These are phyloP conservation scores for Pyrus pyrifolia DNA, from an alignment of 306 rosid genomes.

Conservation along the genomic window DNA sequence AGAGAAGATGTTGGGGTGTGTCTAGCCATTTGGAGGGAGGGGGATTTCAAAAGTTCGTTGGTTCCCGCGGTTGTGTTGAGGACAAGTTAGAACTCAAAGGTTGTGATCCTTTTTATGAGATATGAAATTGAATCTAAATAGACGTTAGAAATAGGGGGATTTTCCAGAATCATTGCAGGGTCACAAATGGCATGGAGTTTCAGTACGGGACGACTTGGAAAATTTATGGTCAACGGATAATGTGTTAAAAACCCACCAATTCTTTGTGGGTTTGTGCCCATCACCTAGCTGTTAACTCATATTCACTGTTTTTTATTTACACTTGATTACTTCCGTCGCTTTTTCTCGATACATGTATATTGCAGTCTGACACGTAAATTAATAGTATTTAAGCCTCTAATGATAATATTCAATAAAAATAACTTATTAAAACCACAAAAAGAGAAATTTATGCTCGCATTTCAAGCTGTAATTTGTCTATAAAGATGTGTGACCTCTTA, in stretches of 20 bases:
- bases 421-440: too few species aligned
- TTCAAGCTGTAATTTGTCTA: rapidly evolving
- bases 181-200: background rate
- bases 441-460: too few species aligned
- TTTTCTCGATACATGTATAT: too few species aligned
- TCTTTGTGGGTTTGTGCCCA: background rate
- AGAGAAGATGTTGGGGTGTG: background rate
- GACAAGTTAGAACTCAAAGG: background rate
- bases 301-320: too few species aligned
- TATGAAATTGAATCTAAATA: background rate
- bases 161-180: background rate
- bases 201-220: background rate
- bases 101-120: background rate
- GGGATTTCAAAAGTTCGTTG: background rate
- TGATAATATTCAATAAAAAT: too few species aligned
- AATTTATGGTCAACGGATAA: background rate
- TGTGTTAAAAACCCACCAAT: too few species aligned
- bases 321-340: too few species aligned
- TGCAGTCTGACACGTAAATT: too few species aligned
- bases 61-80: background rate
- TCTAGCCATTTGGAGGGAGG: slow-evolving; percentile 23
- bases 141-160: background rate
- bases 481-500: too few species aligned
- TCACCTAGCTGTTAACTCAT: background rate
- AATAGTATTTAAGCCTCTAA: too few species aligned